Evolutionary conservation across 176 grass and related monocot genomes (phyloP).

Genomic region (Elaeis guineensis): DNA sequence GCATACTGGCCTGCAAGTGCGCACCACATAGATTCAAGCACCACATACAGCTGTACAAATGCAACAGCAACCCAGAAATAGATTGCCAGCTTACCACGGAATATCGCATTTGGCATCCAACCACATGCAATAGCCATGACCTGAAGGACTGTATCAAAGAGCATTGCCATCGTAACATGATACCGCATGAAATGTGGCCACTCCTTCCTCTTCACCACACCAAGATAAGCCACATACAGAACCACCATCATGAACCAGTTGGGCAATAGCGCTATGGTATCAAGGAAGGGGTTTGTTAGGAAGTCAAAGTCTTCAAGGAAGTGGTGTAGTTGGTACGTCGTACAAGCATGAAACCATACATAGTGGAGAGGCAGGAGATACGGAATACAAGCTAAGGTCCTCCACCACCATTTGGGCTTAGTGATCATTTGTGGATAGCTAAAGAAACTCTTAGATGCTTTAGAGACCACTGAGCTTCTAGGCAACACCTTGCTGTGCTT

Average conservation of each 20-base stretch:
- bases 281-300: conserved; percentile 64
- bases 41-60: conserved; percentile 61
- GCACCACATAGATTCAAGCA: conserved; percentile 73
- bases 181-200: conserved; percentile 79
- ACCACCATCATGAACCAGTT: conserved; percentile 67
- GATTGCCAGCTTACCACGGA: conserved; percentile 45
- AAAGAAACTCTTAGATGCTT: conserved; percentile 45
- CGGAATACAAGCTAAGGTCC: conserved; percentile 67
- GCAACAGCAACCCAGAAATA: conserved; percentile 73
- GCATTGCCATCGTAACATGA: conserved; percentile 76
- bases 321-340: conserved; percentile 65
- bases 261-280: conserved; percentile 66
- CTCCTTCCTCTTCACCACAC: conserved; percentile 71
- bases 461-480: conserved; percentile 28
- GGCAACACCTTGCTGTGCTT: conserved; percentile 3
- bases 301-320: conserved; percentile 65
- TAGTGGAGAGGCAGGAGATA: conserved; percentile 91
- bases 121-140: conserved; percentile 66
- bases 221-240: conserved; percentile 67
- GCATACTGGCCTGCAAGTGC: conserved; percentile 64
- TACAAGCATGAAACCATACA: conserved; percentile 71
- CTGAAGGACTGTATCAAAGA: conserved; percentile 73
- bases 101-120: conserved; percentile 67
- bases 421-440: conserved; percentile 68
- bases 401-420: conserved; percentile 92